Percentiles rank a stretch among this genome's conserved stretches.
Evolutionary conservation across 2,329 filamentous ascomycete genomes (phyloP).

Genomic region (Meredithiella fracta): DNA sequence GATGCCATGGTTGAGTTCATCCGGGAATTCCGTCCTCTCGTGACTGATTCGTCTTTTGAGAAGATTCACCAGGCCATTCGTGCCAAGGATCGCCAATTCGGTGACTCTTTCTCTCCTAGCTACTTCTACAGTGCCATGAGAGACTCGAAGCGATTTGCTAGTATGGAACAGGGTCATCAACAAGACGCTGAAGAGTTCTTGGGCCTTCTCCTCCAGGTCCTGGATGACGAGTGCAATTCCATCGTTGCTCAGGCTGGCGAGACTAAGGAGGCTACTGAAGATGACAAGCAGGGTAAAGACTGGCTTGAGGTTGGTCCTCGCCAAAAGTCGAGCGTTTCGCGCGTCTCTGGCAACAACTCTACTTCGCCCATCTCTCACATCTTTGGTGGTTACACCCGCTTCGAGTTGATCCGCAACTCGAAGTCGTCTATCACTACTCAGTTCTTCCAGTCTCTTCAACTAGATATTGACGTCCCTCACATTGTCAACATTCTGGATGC

Average conservation of each 20-base stretch:
- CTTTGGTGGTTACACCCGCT: constrained; percentile 80
- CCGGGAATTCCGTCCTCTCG: constrained; percentile 75
- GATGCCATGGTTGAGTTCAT: constrained; percentile 98
- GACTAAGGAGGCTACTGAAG: constrained; percentile 18
- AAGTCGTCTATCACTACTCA: constrained; percentile 87
- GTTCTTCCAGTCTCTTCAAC: constrained; percentile 82
- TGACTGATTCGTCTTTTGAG: constrained; percentile 58
- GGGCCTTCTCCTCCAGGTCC: constrained; percentile 76
- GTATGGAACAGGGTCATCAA: constrained; percentile 65
- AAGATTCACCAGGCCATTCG: constrained; percentile 60
- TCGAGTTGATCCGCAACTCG: constrained; percentile 69
- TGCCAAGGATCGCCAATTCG: constrained; percentile 69
- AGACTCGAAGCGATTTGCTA: constrained; percentile 70
- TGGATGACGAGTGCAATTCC: constrained; percentile 79
- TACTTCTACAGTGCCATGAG: constrained; percentile 91
- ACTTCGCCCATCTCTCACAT: constrained; percentile 85
- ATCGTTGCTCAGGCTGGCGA: constrained; percentile 23
- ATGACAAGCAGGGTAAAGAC: constrained; percentile 26
- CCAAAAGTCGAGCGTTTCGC: constrained; percentile 72
- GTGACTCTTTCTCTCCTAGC: constrained; percentile 80
- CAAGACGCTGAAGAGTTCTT: constrained; percentile 97
- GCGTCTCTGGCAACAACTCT: constrained; percentile 59
- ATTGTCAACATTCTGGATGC: constrained; percentile 87
- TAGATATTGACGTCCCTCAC: constrained; percentile 79
- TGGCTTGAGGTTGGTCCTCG: constrained; percentile 93